phyloP scores from a whole-genome alignment of 2,329 filamentous ascomycete species.

The Stachybotrys elegans region DNA sequence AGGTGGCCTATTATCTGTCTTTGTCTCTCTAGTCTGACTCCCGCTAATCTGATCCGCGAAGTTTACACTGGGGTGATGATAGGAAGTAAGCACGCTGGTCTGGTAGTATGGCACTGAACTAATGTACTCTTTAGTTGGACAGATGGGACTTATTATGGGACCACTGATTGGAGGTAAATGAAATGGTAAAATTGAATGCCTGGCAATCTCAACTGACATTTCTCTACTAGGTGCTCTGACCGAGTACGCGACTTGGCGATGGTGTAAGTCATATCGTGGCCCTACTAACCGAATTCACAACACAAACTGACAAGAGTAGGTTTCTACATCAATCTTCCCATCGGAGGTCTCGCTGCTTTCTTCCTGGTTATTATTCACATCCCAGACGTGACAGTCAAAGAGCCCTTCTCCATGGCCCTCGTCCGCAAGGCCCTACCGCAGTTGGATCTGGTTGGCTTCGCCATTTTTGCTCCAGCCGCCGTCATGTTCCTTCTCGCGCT shows the following conservation, averaged over 20 bases:
- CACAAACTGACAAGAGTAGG: conserved; percentile 12
- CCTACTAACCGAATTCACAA: not conserved
- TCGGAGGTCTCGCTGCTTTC: conserved; percentile 11
- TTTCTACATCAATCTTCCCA: conserved; percentile 16
- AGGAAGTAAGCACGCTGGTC: not conserved
- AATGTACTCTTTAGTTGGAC: not conserved
- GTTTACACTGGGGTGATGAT: conserved; percentile 10
- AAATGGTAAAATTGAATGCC: conserved; percentile 14
- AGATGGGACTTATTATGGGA: conserved; percentile 11
- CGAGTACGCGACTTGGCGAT: not conserved
- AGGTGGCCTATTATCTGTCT: conserved; percentile 17
- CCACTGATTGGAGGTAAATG: conserved; percentile 14
- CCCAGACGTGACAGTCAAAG: not conserved
- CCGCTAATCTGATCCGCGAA: conserved; percentile 14
- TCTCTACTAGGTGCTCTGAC: not conserved
- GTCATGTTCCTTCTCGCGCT: conserved; percentile 16
- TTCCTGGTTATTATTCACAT: conserved; percentile 15
- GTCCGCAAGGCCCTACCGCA: conserved; percentile 9
- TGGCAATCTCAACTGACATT: not conserved
- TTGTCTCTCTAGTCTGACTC: conserved; percentile 13
- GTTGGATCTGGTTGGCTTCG: conserved; percentile 10
- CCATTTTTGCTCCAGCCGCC: conserved; percentile 11
- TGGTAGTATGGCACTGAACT: not conserved
- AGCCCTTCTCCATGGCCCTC: conserved; percentile 8
- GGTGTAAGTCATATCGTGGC: not conserved